Conservation (phyloP, 2,329 filamentous ascomycete genomes). For the Scortechinia acanthostroma region DNA sequence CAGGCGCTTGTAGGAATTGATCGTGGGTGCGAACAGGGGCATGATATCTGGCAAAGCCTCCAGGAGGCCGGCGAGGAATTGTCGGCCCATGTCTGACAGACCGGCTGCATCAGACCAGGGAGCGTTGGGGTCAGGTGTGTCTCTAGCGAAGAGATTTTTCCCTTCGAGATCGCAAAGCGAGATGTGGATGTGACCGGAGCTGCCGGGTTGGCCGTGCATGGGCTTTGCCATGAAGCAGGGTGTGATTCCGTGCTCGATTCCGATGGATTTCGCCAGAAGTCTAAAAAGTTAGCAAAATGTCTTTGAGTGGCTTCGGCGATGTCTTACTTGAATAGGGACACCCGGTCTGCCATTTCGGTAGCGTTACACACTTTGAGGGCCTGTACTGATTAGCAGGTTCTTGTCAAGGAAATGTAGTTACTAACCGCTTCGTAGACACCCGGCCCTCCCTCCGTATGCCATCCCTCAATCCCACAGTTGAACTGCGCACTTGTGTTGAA, state of each 20-base stretch:
- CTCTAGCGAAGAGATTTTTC: slow-evolving; percentile 63
- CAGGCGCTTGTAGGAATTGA: slow-evolving; percentile 72
- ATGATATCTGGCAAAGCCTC: slow-evolving; percentile 69
- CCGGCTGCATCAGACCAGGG: slow-evolving; percentile 52
- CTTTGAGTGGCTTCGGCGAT: too few species aligned
- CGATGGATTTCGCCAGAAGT: slow-evolving; percentile 64
- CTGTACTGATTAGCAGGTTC: slow-evolving; percentile 2
- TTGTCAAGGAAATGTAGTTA: too few species aligned
- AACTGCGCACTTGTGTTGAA: slow-evolving; percentile 67
- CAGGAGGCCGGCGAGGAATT: slow-evolving; percentile 67
- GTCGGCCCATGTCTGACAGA: slow-evolving; percentile 62
- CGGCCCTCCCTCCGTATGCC: slow-evolving; percentile 78
- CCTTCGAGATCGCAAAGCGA: slow-evolving; percentile 57
- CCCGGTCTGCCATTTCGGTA: slow-evolving; percentile 65
- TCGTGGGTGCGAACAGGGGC: slow-evolving; percentile 67
- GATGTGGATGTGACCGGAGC: slow-evolving; percentile 71
- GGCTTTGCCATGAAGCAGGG: slow-evolving; percentile 78
- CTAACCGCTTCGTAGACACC: slow-evolving; percentile 68
- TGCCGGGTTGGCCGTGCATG: slow-evolving; percentile 63
- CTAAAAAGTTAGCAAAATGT: slow-evolving; percentile 17
- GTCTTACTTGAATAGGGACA: slow-evolving; percentile 68
- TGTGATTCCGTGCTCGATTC: slow-evolving; percentile 64
- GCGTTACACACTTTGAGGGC: slow-evolving; percentile 64
- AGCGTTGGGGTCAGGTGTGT: slow-evolving; percentile 48
- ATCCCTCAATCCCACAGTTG: slow-evolving; percentile 68